phyloP scores from a whole-genome alignment of 495 filamentous ascomycete species.

The Trichocladium uniseriatum region DNA sequence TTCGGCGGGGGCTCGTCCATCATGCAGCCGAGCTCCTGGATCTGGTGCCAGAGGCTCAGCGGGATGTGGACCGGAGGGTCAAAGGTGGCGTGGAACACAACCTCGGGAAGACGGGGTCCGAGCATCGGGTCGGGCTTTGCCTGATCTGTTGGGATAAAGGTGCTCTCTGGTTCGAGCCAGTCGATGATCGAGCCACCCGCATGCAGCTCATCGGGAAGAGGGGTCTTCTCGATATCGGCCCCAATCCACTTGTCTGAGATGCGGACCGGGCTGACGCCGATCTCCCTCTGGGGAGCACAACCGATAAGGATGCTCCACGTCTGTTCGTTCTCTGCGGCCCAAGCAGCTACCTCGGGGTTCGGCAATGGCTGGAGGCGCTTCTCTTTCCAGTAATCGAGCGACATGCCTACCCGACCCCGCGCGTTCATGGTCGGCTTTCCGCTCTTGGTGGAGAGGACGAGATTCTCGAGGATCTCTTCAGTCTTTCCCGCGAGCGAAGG shows the following conservation, averaged over 20 bases:
- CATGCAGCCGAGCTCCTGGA: constrained; percentile 56
- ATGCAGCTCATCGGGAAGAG: constrained; percentile 31
- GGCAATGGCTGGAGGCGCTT: constrained; percentile 40
- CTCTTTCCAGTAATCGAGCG: constrained; percentile 80
- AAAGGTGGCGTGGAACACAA: constrained; percentile 73
- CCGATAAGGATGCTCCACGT: constrained; percentile 58
- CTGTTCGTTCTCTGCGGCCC: constrained; percentile 25
- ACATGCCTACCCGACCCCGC: constrained; percentile 60
- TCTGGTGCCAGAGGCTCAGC: constrained; percentile 51
- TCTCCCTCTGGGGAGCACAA: constrained; percentile 43
- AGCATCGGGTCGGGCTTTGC: constrained; percentile 27
- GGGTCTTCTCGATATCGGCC: constrained; percentile 43
- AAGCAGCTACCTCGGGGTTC: constrained; percentile 13
- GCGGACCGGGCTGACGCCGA: constrained; percentile 48
- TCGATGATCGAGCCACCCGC: constrained; percentile 42
- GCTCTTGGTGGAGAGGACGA: constrained; percentile 55
- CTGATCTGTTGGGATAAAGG: constrained; percentile 34
- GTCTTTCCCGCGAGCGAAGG: constrained; percentile 34
- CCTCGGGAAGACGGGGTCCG: constrained; percentile 51
- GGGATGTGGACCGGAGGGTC: constrained; percentile 78
- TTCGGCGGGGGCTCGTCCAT: constrained; percentile 35
- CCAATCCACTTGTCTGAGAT: constrained; percentile 62
- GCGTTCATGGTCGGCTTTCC: constrained; percentile 75
- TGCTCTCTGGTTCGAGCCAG: constrained; percentile 55
- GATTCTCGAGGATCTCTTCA: constrained; percentile 43